Percentiles rank a stretch among this genome's conserved stretches.
Conservation (phyloP, 495 filamentous ascomycete species). For the Trichoderma reesei region DNA sequence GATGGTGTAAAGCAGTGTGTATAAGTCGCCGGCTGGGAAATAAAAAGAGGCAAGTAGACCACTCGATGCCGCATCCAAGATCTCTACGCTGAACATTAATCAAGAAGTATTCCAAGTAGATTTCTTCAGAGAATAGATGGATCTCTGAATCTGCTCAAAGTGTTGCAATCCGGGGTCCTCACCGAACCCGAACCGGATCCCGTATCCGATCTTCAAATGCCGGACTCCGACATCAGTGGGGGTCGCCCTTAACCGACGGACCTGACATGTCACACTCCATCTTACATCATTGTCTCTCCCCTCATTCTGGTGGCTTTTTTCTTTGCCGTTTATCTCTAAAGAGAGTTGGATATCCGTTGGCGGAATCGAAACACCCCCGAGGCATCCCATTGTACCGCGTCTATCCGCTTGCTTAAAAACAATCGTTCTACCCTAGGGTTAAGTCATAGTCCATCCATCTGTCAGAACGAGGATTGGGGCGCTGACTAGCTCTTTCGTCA, state of each 20-base stretch:
- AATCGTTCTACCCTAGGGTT: not conserved
- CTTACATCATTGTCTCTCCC: constrained; percentile 3
- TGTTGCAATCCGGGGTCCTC: too few species aligned
- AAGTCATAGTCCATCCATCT: not conserved
- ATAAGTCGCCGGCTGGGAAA: not conserved
- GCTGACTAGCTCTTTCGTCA: not conserved
- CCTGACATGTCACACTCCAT: not conserved
- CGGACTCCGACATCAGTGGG: not conserved
- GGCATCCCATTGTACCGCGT: not conserved
- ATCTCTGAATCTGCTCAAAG: too few species aligned
- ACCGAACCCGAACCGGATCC: not conserved
- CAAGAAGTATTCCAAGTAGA: too few species aligned
- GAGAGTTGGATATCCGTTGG: not conserved
- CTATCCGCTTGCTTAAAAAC: not conserved
- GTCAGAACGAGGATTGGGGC: not conserved
- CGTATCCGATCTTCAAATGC: not conserved
- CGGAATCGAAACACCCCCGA: too few species aligned
- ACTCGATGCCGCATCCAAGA: too few species aligned
- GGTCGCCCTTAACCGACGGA: not conserved
- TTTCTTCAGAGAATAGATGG: too few species aligned
- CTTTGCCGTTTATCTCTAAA: not conserved
- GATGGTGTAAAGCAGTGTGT: too few species aligned
- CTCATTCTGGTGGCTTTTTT: not conserved
- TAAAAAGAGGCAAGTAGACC: not conserved
- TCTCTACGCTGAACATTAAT: too few species aligned